Conservation (phyloP, 2,329 filamentous ascomycete genomes). For the Fusarium annulatum region DNA sequence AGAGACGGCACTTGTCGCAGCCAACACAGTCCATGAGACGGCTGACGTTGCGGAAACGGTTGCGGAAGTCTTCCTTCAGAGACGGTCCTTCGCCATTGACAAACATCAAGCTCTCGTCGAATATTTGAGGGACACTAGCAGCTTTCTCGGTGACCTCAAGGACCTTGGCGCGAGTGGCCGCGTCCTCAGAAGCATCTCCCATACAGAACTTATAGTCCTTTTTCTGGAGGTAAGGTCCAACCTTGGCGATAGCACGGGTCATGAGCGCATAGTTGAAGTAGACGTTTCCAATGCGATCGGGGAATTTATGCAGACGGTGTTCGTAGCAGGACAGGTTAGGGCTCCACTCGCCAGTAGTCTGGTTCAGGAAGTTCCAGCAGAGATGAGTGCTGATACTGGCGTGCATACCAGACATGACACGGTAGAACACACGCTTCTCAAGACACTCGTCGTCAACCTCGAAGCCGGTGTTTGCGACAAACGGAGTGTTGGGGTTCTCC, state of each 20-base stretch:
- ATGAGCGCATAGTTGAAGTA: constrained; percentile 99
- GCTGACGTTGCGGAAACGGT: constrained; percentile 96
- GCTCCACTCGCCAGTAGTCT: constrained; percentile 92
- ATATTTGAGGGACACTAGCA: constrained; percentile 79
- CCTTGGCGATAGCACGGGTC: constrained; percentile 89
- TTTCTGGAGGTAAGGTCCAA: constrained; percentile 78
- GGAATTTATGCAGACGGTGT: constrained; percentile 81
- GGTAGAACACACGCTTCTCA: constrained; percentile 98
- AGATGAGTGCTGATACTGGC: constrained; percentile 96
- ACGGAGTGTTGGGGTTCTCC: constrained; percentile 63
- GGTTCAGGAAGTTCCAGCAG: constrained; percentile 96
- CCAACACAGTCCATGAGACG: constrained; percentile 98
- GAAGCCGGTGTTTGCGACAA: constrained; percentile 72
- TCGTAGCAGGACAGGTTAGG: constrained; percentile 93
- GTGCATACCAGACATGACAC: constrained; percentile 96
- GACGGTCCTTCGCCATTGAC: constrained; percentile 78
- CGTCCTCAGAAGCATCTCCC: constrained; percentile 83
- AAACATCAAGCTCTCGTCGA: constrained; percentile 97
- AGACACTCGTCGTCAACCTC: constrained; percentile 92
- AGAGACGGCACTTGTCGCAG: constrained; percentile 97
- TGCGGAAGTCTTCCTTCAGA: constrained; percentile 96
- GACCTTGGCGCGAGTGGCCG: constrained; percentile 82
- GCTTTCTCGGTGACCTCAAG: constrained; percentile 78
- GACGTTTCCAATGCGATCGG: constrained; percentile 94
- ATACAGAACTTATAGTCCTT: constrained; percentile 89